A percentile compares a stretch with the other conserved stretches of the same genome.
These are phyloP conservation scores for Cryptosporidium xiaoi DNA, from an alignment of 169 alveolate species.

Conservation along the genomic window DNA sequence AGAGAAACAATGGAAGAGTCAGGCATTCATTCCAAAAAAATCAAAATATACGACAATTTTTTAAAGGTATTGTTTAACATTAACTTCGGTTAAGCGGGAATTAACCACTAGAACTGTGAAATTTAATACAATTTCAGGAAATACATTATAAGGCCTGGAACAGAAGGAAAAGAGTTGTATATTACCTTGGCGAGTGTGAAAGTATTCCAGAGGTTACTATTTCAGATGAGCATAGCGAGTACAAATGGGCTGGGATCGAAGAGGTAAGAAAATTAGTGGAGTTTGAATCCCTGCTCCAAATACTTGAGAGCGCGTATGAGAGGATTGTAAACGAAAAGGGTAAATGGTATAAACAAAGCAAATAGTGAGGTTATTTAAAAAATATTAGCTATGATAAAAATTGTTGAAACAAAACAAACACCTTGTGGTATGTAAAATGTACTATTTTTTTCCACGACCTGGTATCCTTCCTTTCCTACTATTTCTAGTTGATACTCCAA, in stretches of 20 bases:
- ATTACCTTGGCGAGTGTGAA: conserved; percentile 50
- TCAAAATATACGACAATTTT: conserved; percentile 38
- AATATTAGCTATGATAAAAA: too few relatives aligned
- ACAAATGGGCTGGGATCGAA: conserved; percentile 49
- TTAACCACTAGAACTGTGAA: background rate
- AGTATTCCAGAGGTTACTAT: conserved; percentile 5
- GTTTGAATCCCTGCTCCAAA: conserved; percentile 54
- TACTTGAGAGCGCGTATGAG: conserved; percentile 40
- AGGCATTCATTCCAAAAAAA: conserved; percentile 26
- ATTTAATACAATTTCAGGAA: conserved; percentile 12
- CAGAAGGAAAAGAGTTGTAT: conserved; percentile 35
- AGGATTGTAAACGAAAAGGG: conserved; percentile 15
- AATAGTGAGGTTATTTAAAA: too few relatives aligned
- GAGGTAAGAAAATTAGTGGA: conserved; percentile 56
- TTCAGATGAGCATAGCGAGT: conserved; percentile 64
- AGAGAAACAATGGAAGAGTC: conserved; percentile 73
- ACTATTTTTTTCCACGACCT: conserved; percentile 49
- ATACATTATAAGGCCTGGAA: conserved; percentile 61
- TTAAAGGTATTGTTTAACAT: conserved; percentile 9
- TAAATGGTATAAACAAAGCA: background rate
- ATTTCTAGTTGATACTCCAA: conserved; percentile 63
- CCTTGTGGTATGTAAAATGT: background rate
- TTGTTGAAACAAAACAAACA: too few relatives aligned
- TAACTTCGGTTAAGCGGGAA: background rate
- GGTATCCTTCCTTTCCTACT: conserved; percentile 59